Percentiles rank a stretch among this genome's conserved stretches.
Conservation (phyloP, 169 alveolate species). For the Neospora caninum region DNA sequence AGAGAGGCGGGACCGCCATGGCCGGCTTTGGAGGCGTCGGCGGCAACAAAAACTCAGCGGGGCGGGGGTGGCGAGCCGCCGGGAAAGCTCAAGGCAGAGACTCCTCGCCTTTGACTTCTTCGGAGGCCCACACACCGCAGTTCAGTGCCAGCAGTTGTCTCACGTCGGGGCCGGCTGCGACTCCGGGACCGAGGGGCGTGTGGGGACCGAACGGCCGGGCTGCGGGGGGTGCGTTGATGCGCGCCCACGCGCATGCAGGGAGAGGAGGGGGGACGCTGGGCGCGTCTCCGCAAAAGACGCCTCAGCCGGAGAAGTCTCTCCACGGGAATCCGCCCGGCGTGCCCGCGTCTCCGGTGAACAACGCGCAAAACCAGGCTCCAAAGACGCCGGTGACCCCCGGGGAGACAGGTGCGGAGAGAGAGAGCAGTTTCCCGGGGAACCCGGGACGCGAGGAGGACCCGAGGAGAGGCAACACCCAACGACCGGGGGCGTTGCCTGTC, state of each 20-base stretch:
- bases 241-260: not conserved
- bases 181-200: not conserved
- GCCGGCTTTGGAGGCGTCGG: not conserved
- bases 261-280: not conserved
- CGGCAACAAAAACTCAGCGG: not conserved
- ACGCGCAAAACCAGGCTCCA: not conserved
- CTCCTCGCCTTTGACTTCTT: not conserved
- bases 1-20: not conserved
- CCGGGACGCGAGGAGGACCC: not conserved
- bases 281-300: not conserved
- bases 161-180: not conserved
- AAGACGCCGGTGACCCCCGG: not conserved
- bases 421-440: not conserved
- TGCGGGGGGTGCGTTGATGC: not conserved
- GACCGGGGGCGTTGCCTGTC: not conserved
- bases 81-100: not conserved
- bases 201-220: not conserved
- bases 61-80: not conserved
- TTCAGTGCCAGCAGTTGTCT: not conserved
- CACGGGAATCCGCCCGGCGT: not conserved
- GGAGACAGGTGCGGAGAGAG: not conserved
- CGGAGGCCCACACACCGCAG: not conserved
- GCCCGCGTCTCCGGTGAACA: not conserved
- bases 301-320: not conserved
- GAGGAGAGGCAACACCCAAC: not conserved